These are phyloP conservation scores for Leccinellum rugosiceps DNA, from an alignment of 768 basidiomycete genomes.

Conservation along the genomic window DNA sequence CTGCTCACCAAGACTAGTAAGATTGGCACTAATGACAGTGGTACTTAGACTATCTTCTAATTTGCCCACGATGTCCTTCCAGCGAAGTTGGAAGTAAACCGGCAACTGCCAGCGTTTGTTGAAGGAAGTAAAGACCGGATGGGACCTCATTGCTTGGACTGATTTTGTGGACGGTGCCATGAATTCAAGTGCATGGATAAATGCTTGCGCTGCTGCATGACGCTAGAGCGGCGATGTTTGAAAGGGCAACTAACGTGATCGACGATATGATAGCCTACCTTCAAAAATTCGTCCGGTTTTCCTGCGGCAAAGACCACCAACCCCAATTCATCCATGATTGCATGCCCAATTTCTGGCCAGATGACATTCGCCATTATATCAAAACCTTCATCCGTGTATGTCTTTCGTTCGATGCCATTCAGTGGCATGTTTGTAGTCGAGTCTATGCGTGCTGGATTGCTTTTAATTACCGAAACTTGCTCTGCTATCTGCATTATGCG, in stretches of 20 bases:
- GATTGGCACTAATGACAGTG: slow-evolving; percentile 38
- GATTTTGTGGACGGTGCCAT: slow-evolving; percentile 74
- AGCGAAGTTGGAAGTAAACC: slow-evolving; percentile 94
- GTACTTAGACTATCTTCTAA: slow-evolving; percentile 66
- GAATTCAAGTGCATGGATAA: slow-evolving; percentile 77
- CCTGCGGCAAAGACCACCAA: slow-evolving; percentile 85
- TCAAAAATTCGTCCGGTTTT: slow-evolving; percentile 84
- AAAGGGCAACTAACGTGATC: background rate
- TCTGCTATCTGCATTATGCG: slow-evolving; percentile 78
- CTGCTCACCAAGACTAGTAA: slow-evolving; percentile 38
- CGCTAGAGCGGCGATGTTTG: slow-evolving; percentile 46
- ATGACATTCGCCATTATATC: slow-evolving; percentile 86
- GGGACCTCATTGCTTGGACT: slow-evolving; percentile 67
- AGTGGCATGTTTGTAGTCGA: background rate
- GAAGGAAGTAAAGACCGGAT: slow-evolving; percentile 69
- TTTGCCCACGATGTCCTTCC: slow-evolving; percentile 86
- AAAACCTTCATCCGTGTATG: slow-evolving; percentile 45
- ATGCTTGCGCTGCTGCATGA: slow-evolving; percentile 79
- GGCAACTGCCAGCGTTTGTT: slow-evolving; percentile 92
- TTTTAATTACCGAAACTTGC: slow-evolving; percentile 49
- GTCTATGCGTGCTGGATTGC: slow-evolving; percentile 30
- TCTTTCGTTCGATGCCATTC: slow-evolving; percentile 2
- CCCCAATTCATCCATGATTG: slow-evolving; percentile 85
- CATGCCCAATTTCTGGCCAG: slow-evolving; percentile 79
- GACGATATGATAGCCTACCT: slow-evolving; percentile 44